These are phyloP conservation scores for Populus euphratica DNA, from an alignment of 345 rosid genomes.

Conservation along the genomic window DNA sequence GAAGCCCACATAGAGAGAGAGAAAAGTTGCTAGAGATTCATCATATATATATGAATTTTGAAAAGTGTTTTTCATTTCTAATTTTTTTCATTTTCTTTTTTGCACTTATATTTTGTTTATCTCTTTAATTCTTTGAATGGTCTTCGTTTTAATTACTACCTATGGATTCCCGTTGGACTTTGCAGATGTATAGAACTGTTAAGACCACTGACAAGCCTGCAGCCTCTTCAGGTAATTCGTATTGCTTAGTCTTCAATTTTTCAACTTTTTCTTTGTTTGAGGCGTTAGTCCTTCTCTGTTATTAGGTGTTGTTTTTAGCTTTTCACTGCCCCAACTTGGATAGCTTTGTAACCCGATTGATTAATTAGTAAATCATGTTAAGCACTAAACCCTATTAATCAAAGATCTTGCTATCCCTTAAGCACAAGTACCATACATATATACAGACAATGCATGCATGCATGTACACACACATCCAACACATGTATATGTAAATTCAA, in stretches of 20 bases:
- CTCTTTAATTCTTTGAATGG: neutral
- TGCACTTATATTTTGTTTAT: constrained; percentile 7
- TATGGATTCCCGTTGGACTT: constrained; percentile 5
- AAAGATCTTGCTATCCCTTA: neutral
- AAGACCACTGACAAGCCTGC: constrained; percentile 84
- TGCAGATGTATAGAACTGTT: constrained; percentile 90
- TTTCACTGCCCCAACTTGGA: constrained; percentile 2
- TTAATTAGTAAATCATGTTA: neutral
- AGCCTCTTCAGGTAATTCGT: constrained; percentile 72
- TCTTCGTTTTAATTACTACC: neutral
- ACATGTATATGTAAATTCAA: neutral
- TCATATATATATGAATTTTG: no score
- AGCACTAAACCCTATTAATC: constrained; percentile 3
- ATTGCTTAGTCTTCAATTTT: constrained; percentile 19
- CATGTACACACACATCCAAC: neutral
- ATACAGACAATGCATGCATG: neutral
- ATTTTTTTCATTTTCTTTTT: neutral
- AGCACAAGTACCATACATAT: neutral
- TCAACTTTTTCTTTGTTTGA: constrained; percentile 4
- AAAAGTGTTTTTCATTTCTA: neutral
- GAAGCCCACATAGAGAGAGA: constrained; percentile 6
- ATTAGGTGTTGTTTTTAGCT: neutral
- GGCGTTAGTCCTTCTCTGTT: neutral
- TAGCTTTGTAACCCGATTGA: constrained; percentile 3
- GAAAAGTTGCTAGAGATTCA: neutral